Conservation (phyloP, 495 filamentous ascomycete genomes). For the Neurospora sp. region DNA sequence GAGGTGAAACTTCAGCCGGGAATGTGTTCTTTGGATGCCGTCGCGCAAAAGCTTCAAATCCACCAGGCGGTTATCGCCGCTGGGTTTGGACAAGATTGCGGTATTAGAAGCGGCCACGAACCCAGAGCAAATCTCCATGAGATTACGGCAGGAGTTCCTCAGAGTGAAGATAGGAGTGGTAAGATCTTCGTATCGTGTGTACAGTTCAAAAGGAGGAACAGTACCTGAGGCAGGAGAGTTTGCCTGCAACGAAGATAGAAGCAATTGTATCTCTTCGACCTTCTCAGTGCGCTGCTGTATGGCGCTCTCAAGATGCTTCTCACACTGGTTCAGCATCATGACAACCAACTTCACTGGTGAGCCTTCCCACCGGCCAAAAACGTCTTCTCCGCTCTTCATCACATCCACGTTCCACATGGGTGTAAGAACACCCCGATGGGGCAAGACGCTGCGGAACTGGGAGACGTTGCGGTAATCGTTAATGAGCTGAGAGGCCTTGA, state of each 20-base stretch:
- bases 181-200: neutral
- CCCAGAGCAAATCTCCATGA: neutral
- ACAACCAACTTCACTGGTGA: accelerated
- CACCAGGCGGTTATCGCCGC: neutral
- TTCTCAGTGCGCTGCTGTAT: neutral
- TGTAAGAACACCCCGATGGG: neutral
- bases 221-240: accelerated
- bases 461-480: too few relatives aligned
- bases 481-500: too few relatives aligned
- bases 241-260: neutral
- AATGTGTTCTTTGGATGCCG: neutral
- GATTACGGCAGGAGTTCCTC: neutral
- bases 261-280: neutral
- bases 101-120: neutral
- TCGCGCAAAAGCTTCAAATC: neutral
- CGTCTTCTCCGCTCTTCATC: neutral
- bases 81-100: neutral
- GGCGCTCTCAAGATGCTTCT: neutral
- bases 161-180: neutral
- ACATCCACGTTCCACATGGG: neutral
- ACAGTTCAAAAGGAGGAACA: neutral
- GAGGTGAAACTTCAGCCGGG: neutral
- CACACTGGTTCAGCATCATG: neutral
- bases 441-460: neutral
- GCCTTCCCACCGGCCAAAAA: neutral